Evolutionary conservation across 306 rosid species (phyloP).

Genomic region (Gastrolobium villosum): DNA sequence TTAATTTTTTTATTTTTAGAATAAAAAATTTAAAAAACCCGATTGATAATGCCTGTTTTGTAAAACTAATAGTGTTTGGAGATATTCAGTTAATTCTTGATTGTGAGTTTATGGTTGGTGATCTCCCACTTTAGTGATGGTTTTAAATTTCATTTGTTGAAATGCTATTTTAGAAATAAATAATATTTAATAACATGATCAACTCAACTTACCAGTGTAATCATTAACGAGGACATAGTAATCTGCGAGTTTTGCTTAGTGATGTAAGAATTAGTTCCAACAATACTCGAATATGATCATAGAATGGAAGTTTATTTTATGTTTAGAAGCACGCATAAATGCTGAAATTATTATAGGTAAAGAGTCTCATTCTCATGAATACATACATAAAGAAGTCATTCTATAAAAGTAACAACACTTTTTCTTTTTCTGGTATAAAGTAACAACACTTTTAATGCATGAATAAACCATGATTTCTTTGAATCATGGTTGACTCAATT

Average conservation of each 20-base stretch:
- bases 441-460: too few species aligned
- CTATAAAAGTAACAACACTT: too few species aligned
- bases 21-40: too few species aligned
- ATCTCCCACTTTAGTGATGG: neutral
- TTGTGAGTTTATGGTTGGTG: slow-evolving; percentile 3
- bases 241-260: neutral
- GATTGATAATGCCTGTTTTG: neutral
- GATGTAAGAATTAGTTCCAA: slow-evolving; percentile 6
- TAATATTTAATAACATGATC: neutral
- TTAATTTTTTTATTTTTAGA: too few species aligned
- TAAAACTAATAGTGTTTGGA: neutral
- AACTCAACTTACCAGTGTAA: neutral
- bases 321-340: neutral
- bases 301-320: neutral
- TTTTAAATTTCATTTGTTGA: neutral
- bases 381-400: too few species aligned
- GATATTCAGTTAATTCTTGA: neutral
- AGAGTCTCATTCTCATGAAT: too few species aligned
- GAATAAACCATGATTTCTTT: too few species aligned
- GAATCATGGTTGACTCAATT: too few species aligned
- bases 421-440: too few species aligned
- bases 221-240: neutral
- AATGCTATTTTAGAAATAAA: neutral
- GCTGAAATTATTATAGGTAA: too few species aligned
- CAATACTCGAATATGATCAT: neutral